Percentiles rank a stretch among this genome's conserved stretches.
These are phyloP conservation scores for Epithele typhae DNA, from an alignment of 768 basidiomycete genomes.

Conservation along the genomic window DNA sequence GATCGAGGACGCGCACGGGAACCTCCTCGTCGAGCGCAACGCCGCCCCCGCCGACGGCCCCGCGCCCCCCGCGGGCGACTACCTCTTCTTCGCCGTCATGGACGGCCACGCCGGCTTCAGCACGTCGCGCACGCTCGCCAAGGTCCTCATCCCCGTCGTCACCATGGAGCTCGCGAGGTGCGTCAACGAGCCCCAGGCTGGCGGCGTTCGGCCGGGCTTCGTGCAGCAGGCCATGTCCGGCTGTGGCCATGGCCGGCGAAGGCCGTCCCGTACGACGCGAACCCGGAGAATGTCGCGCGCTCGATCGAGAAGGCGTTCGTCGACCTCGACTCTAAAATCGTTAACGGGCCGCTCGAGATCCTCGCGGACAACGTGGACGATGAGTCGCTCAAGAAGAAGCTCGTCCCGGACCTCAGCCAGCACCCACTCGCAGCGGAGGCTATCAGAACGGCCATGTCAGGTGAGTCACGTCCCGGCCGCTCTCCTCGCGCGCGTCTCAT, in stretches of 20 bases:
- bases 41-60: conserved; percentile 34
- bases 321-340: conserved; percentile 80
- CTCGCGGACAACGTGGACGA: conserved; percentile 55
- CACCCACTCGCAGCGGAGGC: conserved; percentile 66
- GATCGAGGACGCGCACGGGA: conserved; percentile 84
- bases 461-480: conserved; percentile 28
- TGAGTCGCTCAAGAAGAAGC: conserved; percentile 42
- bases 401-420: conserved; percentile 60
- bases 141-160: conserved; percentile 80
- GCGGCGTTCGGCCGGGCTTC: conserved; percentile 23
- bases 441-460: conserved; percentile 83
- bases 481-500: not conserved
- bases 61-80: conserved; percentile 58
- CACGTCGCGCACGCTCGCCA: conserved; percentile 81
- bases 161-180: conserved; percentile 67
- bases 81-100: conserved; percentile 85
- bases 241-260: conserved; percentile 29
- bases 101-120: conserved; percentile 86
- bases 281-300: conserved; percentile 51
- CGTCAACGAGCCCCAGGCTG: conserved; percentile 31
- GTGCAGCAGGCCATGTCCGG: conserved; percentile 37
- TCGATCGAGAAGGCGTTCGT: conserved; percentile 78
- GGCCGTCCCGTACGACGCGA: conserved; percentile 33
- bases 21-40: conserved; percentile 63
- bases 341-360: conserved; percentile 71